These are phyloP conservation scores for Aspergillus steynii DNA, from an alignment of 495 filamentous ascomycete genomes.

Conservation along the genomic window DNA sequence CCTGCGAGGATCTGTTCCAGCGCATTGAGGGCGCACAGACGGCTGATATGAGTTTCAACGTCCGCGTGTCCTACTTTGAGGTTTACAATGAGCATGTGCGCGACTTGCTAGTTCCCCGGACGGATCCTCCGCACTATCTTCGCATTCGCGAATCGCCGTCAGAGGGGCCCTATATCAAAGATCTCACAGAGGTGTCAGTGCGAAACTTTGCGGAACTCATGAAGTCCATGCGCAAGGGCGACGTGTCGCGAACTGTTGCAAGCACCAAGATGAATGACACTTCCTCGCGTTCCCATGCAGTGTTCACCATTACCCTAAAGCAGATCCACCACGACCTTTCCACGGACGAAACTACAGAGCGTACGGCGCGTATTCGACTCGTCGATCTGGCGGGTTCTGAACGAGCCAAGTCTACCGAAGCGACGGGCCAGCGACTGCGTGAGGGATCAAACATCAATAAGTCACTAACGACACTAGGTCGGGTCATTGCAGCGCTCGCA, in stretches of 20 bases:
- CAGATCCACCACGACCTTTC: conserved; percentile 94
- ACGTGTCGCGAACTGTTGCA: conserved; percentile 84
- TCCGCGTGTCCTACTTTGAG: conserved; percentile 97
- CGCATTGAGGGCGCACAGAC: conserved; percentile 82
- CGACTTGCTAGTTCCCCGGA: conserved; percentile 79
- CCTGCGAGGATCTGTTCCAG: conserved; percentile 94
- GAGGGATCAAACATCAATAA: conserved; percentile 99
- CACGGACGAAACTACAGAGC: conserved; percentile 93
- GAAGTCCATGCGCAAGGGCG: conserved; percentile 86
- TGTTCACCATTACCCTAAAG: conserved; percentile 97
- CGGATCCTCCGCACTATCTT: conserved; percentile 82
- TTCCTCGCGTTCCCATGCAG: conserved; percentile 87
- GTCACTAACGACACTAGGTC: conserved; percentile 90
- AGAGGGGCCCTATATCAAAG: conserved; percentile 97
- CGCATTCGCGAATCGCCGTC: conserved; percentile 95
- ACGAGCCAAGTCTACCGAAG: conserved; percentile 92
- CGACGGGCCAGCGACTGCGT: conserved; percentile 83
- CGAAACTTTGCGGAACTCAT: conserved; percentile 80
- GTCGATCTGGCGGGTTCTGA: conserved; percentile 96
- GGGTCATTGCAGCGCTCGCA: conserved; percentile 95
- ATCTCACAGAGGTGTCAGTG: conserved; percentile 88
- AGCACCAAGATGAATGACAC: conserved; percentile 99
- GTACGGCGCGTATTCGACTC: conserved; percentile 87
- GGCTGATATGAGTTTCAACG: conserved; percentile 90
- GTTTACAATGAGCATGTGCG: conserved; percentile 99